Base-by-base conservation (phyloP, 805 yeast genomes). In the Priceomyces melissophilus region DNA sequence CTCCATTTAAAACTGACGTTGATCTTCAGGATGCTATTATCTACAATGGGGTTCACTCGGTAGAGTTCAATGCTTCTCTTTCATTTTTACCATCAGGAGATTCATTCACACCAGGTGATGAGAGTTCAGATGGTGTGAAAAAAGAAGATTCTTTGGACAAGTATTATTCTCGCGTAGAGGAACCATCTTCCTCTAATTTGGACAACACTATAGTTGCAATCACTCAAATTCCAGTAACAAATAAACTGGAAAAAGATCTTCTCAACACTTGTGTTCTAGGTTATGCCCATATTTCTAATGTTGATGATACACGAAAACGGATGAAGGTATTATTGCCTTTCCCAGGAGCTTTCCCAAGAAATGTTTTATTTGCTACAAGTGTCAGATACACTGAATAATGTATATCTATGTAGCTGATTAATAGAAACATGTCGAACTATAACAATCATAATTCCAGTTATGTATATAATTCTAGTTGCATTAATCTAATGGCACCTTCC, bases 1-100 rank as follows among this genome's bases (percentile, higher is more conserved):
- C 95, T 13, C 98, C 99, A 2, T 90, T 82, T 60, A 85, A 95
- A 4, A 78, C 88, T 1, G 87, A 89, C 15, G 80, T 82, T 2
- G 87, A 81, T 53, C 69, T 75, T 42, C 71, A 74, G 11, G 84
- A 80, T 41, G 64, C 87, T 8, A 65, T 73, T 1, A 78, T 87
- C 2, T 82, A 79, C 65, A 69, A 67, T 46, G 76, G 79, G 32
- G 87, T 91, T 10, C 60, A 65, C 39, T 54, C 66, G 1, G 60
- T 60, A 52, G 74, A 69, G 37, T 48, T 60, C 41, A 54, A 59
- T n/a, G 56, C 67, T 10, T 54, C 57, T 29, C 53, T 67, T 44
- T 55, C 71, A 8, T 69, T 69, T 38, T 57, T 69, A 35, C 75
- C 75, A 11, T 54, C 73, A 1, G 73, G 73, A 3, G 74, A 69